Evolutionary conservation across 2,329 filamentous ascomycete genomes (phyloP).

Genomic region (Rhynchosporium graminicola): DNA sequence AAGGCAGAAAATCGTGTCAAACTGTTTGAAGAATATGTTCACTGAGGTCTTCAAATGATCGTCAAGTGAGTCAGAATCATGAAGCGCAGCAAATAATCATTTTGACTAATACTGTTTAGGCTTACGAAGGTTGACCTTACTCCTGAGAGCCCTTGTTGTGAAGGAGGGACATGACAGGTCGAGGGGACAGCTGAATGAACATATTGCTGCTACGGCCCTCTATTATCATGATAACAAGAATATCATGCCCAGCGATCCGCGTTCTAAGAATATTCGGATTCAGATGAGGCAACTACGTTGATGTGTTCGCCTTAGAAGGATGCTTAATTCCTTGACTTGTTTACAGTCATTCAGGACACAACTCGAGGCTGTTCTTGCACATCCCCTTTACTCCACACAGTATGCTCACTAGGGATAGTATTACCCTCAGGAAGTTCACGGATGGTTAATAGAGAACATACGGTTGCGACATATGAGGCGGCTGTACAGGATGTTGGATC

Average conservation of each 20-base stretch:
- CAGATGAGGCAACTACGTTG: conserved; percentile 1
- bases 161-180: conserved; percentile 51
- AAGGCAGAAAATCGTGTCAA: neutral
- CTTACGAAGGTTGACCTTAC: conserved; percentile 60
- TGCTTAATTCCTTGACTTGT: neutral
- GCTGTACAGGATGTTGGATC: conserved; percentile 45
- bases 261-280: conserved; percentile 44
- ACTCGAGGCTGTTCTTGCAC: neutral
- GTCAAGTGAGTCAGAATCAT: conserved; percentile 47
- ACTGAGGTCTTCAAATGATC: conserved; percentile 57
- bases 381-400: too few species aligned
- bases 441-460: conserved; percentile 29
- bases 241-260: conserved; percentile 44
- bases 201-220: conserved; percentile 54
- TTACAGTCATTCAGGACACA: neutral
- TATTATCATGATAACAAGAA: conserved; percentile 54
- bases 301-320: neutral
- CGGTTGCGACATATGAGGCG: conserved; percentile 18
- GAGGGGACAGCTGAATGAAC: conserved; percentile 48
- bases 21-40: conserved; percentile 20
- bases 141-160: conserved; percentile 54
- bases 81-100: neutral
- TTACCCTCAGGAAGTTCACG: conserved; percentile 19
- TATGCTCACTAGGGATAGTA: neutral
- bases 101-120: neutral